Evolutionary conservation across 2,329 filamentous ascomycete genomes (phyloP), one percentile per base, ranked within the genome.

Genomic region (Sporothrix mexicana): DNA sequence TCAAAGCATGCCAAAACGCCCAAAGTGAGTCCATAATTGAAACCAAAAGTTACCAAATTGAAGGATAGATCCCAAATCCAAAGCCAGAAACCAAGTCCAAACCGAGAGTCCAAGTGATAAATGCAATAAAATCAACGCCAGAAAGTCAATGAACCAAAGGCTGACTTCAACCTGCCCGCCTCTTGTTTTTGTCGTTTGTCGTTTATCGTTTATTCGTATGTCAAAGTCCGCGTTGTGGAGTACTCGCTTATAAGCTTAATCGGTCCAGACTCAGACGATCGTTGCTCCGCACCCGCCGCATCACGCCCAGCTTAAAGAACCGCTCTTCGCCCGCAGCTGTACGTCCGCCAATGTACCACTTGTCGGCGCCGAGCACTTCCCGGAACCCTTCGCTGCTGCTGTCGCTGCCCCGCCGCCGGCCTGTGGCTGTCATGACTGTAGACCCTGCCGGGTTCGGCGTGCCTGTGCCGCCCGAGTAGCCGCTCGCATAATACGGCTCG

Each of bases 261-360:
- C 91, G 87, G 82, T 95, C 92, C 82, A 95, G 84, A 78, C 92
- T 94, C 80, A 95, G 81, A 72, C 91, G 87, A 82, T 95, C 92
- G 73, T 94, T 81, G 77, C 92, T 94, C 78, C 89, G 85, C 73
- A 93, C 89, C 72, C 92, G 84, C 79, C 90, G 88, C 67, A 95
- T 89, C 76, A 95, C 92, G 59, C 92, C 92, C 61, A 95, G 83
- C 83, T 93, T 93, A 81, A 94, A 95, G 82, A 93, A 94, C 78
- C 88, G 88, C 80, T 95, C 92, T 78, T 95, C 92, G n/a, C 92
- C 92, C 1, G 83, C 86, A 0, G 92, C 91, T 41, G 92, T 94
- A 78, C 91, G 84, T 7, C 92, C 92, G 25, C 92, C 92, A 71
- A 95, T 92, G 78, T 94, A 95, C 91, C 92, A 93, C 82, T 93